These are phyloP conservation scores for Globisporangium sylvaticum DNA, from an alignment of 352 stramenopile genomes.

Conservation along the genomic window DNA sequence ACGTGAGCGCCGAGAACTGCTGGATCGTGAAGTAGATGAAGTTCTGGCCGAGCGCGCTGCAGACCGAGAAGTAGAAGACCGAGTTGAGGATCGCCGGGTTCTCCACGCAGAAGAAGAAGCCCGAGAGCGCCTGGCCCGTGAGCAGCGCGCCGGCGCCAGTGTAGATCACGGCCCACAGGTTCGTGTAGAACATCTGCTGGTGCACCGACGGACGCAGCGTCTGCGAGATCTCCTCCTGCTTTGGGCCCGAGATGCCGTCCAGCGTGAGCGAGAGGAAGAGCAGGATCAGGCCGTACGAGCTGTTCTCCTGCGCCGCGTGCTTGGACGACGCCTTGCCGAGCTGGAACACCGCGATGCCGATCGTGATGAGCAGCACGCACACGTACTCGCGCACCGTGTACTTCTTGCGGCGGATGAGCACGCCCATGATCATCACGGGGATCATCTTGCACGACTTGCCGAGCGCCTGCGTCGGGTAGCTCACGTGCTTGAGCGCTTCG, in stretches of 20 bases:
- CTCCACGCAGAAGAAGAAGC: slow-evolving; percentile 77
- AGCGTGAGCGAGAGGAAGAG: slow-evolving; percentile 92
- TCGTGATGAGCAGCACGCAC: slow-evolving; percentile 88
- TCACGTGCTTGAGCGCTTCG: slow-evolving; percentile 92
- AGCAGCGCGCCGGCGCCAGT: slow-evolving; percentile 68
- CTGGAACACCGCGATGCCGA: slow-evolving; percentile 89
- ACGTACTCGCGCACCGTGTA: slow-evolving; percentile 89
- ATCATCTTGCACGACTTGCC: slow-evolving; percentile 99
- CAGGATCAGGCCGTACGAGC: slow-evolving; percentile 82
- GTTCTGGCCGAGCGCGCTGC: slow-evolving; percentile 95
- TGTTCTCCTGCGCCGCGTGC: slow-evolving; percentile 83
- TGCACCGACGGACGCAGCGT: slow-evolving; percentile 76
- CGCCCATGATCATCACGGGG: slow-evolving; percentile 94
- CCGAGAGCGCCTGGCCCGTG: slow-evolving; percentile 66
- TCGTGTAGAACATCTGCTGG: slow-evolving; percentile 90
- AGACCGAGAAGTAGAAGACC: slow-evolving; percentile 93
- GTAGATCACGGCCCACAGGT: slow-evolving; percentile 87
- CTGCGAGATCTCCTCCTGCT: slow-evolving; percentile 91
- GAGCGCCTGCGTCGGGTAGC: slow-evolving; percentile 97
- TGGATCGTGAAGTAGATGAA: slow-evolving; percentile 99
- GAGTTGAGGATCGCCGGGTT: slow-evolving; percentile 83
- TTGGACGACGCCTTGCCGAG: slow-evolving; percentile 79
- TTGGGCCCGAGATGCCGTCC: slow-evolving; percentile 94
- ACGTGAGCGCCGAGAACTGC: slow-evolving; percentile 97
- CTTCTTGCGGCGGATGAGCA: slow-evolving; percentile 90